phyloP scores from a whole-genome alignment of 1,284 basidiomycete species.

The Cryptococcus sp. region DNA sequence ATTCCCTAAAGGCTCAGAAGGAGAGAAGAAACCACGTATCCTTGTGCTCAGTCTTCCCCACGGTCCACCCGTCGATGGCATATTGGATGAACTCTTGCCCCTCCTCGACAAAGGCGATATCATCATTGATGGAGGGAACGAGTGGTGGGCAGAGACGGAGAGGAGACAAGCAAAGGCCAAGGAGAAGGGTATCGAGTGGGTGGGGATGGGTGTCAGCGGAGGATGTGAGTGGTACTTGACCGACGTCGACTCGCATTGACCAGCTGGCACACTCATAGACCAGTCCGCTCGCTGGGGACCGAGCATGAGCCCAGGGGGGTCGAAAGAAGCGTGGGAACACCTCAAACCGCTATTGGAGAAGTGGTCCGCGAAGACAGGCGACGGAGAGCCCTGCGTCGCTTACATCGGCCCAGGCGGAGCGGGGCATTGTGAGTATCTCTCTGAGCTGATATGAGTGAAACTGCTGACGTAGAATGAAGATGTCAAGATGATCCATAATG shows the following conservation, averaged over 20 bases:
- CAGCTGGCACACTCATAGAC: constrained; percentile 14
- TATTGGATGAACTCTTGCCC: constrained; percentile 36
- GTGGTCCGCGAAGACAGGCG: constrained; percentile 36
- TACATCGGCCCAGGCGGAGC: constrained; percentile 44
- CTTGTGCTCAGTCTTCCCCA: constrained; percentile 45
- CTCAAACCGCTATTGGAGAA: constrained; percentile 38
- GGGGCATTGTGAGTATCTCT: constrained; percentile 34
- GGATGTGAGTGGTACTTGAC: constrained; percentile 30
- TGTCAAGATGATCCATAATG: constrained; percentile 46
- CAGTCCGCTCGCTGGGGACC: constrained; percentile 44
- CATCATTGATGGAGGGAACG: constrained; percentile 42
- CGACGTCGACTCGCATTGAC: not conserved
- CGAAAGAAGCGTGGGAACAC: constrained; percentile 33
- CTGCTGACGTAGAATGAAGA: constrained; percentile 12
- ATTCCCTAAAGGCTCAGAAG: constrained; percentile 19
- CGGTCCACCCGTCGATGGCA: constrained; percentile 39
- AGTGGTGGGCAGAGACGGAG: constrained; percentile 40
- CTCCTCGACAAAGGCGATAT: constrained; percentile 40
- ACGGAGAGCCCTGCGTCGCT: constrained; percentile 38
- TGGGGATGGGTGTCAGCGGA: constrained; percentile 45
- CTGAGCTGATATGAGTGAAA: not conserved
- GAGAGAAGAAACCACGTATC: constrained; percentile 30
- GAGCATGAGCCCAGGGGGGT: constrained; percentile 41
- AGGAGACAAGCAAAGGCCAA: constrained; percentile 27
- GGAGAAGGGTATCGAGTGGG: constrained; percentile 33